These are phyloP conservation scores for Fusarium coffeatum DNA, from an alignment of 2,329 filamentous ascomycete genomes.

Conservation along the genomic window DNA sequence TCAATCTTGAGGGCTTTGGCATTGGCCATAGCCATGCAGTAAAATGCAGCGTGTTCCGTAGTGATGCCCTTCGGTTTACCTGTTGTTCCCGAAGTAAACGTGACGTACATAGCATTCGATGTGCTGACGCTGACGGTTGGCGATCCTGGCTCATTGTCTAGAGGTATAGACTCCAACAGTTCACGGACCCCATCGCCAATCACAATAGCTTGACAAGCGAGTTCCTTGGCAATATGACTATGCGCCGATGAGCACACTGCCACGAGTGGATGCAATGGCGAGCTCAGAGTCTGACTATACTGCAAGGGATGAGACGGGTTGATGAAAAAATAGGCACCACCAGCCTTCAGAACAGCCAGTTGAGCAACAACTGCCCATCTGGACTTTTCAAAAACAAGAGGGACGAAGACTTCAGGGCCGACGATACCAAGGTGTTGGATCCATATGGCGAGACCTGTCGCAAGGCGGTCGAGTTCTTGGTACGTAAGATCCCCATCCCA, in stretches of 20 bases:
- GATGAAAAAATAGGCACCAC: constrained; percentile 10
- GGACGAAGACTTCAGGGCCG: constrained; percentile 1
- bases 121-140: background rate
- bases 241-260: background rate
- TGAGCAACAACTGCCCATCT: constrained; percentile 9
- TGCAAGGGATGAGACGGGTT: background rate
- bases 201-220: background rate
- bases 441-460: constrained; percentile 5
- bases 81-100: constrained; percentile 1
- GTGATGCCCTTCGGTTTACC: background rate
- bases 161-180: background rate
- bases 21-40: constrained; percentile 3
- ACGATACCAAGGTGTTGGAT: background rate
- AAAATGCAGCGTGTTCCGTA: background rate
- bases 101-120: constrained; percentile 2
- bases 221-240: background rate
- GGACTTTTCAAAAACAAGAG: constrained; percentile 9
- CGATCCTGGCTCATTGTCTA: background rate
- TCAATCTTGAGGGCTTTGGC: background rate
- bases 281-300: background rate
- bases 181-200: background rate
- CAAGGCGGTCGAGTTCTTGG: background rate
- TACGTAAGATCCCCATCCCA: constrained; percentile 7
- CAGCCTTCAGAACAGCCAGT: background rate
- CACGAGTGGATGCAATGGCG: background rate